A percentile compares a stretch with the other conserved stretches of the same genome.
These are phyloP conservation scores for Mucor mucedo DNA, from an alignment of 371 early-diverging fungal genomes.

Conservation along the genomic window DNA sequence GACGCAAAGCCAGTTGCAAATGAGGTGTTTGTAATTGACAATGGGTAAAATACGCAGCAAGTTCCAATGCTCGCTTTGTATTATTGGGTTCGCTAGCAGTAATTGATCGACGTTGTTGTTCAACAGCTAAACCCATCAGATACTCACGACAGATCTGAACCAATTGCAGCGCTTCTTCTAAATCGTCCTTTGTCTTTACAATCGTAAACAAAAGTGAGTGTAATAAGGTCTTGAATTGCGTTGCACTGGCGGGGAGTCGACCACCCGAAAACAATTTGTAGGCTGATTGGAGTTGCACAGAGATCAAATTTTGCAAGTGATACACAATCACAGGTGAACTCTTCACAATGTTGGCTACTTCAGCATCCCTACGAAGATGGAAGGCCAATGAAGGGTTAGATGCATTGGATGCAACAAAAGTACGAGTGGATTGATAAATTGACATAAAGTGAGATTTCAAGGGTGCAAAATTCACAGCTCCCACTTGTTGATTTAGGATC, in stretches of 20 bases:
- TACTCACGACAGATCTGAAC: constrained; percentile 90
- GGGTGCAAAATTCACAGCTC: constrained; percentile 88
- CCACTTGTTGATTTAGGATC: constrained; percentile 86
- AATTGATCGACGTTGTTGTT: constrained; percentile 72
- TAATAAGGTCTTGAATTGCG: constrained; percentile 72
- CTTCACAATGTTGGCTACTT: constrained; percentile 55
- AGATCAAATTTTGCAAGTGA: constrained; percentile 58
- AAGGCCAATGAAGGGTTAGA: constrained; percentile 63
- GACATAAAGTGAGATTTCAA: constrained; percentile 85
- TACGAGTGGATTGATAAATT: constrained; percentile 78
- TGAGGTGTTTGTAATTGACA: constrained; percentile 89
- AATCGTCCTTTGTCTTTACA: constrained; percentile 60
- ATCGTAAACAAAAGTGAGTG: constrained; percentile 75
- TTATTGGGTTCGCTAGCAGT: constrained; percentile 50
- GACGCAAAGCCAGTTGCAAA: constrained; percentile 78
- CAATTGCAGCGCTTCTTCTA: constrained; percentile 77
- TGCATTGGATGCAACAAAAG: constrained; percentile 70
- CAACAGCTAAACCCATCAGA: constrained; percentile 84
- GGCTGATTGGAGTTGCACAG: constrained; percentile 73
- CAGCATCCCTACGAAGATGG: constrained; percentile 68
- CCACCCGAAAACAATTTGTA: constrained; percentile 78
- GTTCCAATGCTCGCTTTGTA: constrained; percentile 77
- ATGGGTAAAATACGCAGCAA: constrained; percentile 94
- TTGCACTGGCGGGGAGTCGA: constrained; percentile 76
- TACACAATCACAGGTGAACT: constrained; percentile 60